Evolutionary conservation across 208 protist species (phyloP), one percentile per base, ranked within the genome.

Genomic region (Acanthamoeba royreba): DNA sequence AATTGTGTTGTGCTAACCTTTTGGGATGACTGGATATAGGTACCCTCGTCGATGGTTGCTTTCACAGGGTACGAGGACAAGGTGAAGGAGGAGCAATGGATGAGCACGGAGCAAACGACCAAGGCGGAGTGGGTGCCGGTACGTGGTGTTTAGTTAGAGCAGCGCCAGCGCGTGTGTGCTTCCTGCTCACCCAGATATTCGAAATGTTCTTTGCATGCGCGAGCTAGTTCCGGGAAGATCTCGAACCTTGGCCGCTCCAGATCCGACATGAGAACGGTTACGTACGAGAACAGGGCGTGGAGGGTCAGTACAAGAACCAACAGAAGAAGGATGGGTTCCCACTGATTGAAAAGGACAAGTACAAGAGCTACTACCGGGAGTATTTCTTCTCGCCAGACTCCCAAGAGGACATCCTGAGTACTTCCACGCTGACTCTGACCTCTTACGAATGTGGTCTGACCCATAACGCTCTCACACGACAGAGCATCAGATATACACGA

Each of bases 51-150:
- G 38, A 85, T 85, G 74, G 74, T 85, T 22, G 74, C 74, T 5
- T 85, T 85, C 25, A 85, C 74, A 13, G 74, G 74, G 28, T 85
- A 85, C 45, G 74, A 85, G 74, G 74, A 85, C 74, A 85, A 85
- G 31, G 17, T 85, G 25, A 85, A 85, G 33, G 74, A 85, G 74
- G 74, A 85, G 25, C 45, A 85, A 45, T 85, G 74, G 74, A 2
- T 85, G 33, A 25, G 74, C 74, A 49, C 25, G n/a, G 74, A 85
- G 25, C 74, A 85, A 42, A 53, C 43, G 13, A 33, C 25, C 43
- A 40, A n/a, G 8, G 43, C 47, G 43, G 40, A 40, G 22, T 85
- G 74, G 74, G 9, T 85, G 11, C 74, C 11, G 42, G 74, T 85
- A n/a, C 66, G 66, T 33, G 63, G n/a, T n/a, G n/a, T n/a, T n/a